Percentiles rank a stretch among this genome's conserved stretches.
These are phyloP conservation scores for Seiridium unicorne DNA, from an alignment of 2,329 filamentous ascomycete genomes.

Conservation along the genomic window DNA sequence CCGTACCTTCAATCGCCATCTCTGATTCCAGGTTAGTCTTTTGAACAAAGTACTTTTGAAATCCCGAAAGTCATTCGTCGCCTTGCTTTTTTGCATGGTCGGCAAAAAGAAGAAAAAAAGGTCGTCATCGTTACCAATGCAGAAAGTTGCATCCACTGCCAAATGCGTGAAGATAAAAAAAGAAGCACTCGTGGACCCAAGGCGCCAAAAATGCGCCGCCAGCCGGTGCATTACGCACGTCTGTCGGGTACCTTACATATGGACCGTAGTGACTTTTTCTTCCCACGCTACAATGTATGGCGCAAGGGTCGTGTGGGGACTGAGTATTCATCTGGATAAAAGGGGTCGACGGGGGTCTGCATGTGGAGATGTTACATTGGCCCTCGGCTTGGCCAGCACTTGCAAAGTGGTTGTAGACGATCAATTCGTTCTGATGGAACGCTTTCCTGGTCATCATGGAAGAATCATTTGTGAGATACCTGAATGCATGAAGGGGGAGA, in stretches of 20 bases:
- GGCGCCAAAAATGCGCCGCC: too few relatives aligned
- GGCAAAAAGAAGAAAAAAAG: too few relatives aligned
- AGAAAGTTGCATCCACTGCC: neutral
- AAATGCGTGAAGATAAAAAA: neutral
- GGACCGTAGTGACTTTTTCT: constrained; percentile 14
- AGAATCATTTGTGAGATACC: too few relatives aligned
- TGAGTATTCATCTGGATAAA: neutral
- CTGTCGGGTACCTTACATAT: constrained; percentile 20
- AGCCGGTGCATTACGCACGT: constrained; percentile 14
- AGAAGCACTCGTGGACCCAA: neutral
- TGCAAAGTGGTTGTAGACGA: too few relatives aligned
- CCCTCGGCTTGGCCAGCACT: neutral
- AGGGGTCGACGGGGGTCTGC: neutral
- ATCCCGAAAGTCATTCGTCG: neutral
- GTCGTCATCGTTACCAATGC: neutral
- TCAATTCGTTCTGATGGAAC: too few relatives aligned
- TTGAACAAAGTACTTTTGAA: too few relatives aligned
- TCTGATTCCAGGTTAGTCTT: too few relatives aligned
- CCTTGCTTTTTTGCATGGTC: neutral
- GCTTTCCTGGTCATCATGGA: too few relatives aligned
- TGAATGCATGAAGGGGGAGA: too few relatives aligned
- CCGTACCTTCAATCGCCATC: neutral
- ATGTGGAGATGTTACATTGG: neutral
- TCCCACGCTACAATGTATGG: neutral
- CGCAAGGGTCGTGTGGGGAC: constrained; percentile 12